These are phyloP conservation scores for Aspergillus incahuasiensis DNA, from an alignment of 495 filamentous ascomycete species.

Conservation along the genomic window DNA sequence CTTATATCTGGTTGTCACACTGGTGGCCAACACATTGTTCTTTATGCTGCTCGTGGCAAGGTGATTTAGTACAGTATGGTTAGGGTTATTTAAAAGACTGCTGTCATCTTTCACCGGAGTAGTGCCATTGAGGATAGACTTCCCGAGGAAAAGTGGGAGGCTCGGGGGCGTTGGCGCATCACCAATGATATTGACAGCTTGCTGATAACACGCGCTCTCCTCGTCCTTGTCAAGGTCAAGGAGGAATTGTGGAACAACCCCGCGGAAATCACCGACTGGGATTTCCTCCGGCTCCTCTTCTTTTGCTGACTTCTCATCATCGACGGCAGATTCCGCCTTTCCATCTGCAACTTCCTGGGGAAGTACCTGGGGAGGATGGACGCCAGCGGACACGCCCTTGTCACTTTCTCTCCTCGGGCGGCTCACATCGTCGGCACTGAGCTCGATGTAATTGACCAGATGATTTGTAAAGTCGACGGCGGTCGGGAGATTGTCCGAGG, in stretches of 20 bases:
- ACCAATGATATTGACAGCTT: slow-evolving; percentile 63
- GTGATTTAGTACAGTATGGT: slow-evolving; percentile 95
- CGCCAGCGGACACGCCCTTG: slow-evolving; percentile 31
- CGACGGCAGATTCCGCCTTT: slow-evolving; percentile 35
- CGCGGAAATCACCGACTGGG: slow-evolving; percentile 43
- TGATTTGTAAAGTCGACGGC: slow-evolving; percentile 96
- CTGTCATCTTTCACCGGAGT: slow-evolving; percentile 95
- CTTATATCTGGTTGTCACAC: slow-evolving; percentile 93
- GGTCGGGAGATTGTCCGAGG: slow-evolving; percentile 80
- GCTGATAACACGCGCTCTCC: slow-evolving; percentile 62
- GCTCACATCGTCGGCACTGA: slow-evolving; percentile 67
- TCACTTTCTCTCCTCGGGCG: slow-evolving; percentile 34
- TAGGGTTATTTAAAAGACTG: slow-evolving; percentile 91
- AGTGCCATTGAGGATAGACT: slow-evolving; percentile 87
- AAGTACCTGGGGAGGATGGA: slow-evolving; percentile 44
- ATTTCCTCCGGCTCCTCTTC: slow-evolving; percentile 49
- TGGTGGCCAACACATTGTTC: slow-evolving; percentile 91
- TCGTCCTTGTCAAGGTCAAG: slow-evolving; percentile 81
- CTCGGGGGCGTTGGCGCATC: slow-evolving; percentile 78
- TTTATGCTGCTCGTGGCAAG: slow-evolving; percentile 98
- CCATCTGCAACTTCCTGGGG: slow-evolving; percentile 33
- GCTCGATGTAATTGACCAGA: slow-evolving; percentile 95
- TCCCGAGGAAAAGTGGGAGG: slow-evolving; percentile 85
- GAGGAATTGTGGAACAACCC: slow-evolving; percentile 76
- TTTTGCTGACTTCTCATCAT: slow-evolving; percentile 34